Evolutionary conservation across 169 alveolate species (phyloP).

Genomic region (Plasmodium knowlesi): DNA sequence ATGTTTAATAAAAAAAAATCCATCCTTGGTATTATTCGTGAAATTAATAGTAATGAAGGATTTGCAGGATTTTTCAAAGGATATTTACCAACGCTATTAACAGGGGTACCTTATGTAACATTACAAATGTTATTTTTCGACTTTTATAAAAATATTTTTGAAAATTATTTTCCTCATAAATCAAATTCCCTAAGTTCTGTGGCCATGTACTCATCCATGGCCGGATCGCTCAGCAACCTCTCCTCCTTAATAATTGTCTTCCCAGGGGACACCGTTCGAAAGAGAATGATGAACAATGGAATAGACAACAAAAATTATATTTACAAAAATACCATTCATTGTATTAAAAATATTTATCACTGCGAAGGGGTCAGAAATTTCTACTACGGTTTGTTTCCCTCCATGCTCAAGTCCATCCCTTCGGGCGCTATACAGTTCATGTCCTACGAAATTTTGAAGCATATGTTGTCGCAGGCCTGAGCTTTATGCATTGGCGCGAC

Average conservation of each 20-base stretch:
- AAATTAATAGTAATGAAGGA: constrained; percentile 87
- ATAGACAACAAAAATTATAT: constrained; percentile 84
- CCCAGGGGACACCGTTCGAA: constrained; percentile 90
- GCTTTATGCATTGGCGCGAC: background rate
- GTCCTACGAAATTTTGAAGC: constrained; percentile 86
- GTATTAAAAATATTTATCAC: constrained; percentile 80
- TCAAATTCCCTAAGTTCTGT: constrained; percentile 19
- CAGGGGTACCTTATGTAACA: constrained; percentile 91
- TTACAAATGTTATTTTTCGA: constrained; percentile 89
- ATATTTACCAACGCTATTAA: constrained; percentile 81
- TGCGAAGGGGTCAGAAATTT: constrained; percentile 81
- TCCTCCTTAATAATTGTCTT: constrained; percentile 77
- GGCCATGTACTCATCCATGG: constrained; percentile 43
- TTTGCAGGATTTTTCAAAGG: constrained; percentile 89
- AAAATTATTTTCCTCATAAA: constrained; percentile 19
- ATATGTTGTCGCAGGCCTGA: constrained; percentile 70
- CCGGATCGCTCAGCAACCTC: constrained; percentile 79
- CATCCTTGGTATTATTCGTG: constrained; percentile 50
- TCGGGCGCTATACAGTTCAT: constrained; percentile 91
- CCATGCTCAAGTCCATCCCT: constrained; percentile 87
- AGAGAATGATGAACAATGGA: constrained; percentile 91
- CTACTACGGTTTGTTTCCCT: constrained; percentile 88
- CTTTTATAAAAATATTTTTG: constrained; percentile 77
- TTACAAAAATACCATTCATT: constrained; percentile 82
- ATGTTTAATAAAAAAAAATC: constrained; percentile 24